Evolutionary conservation across 257 asterid species (phyloP), one percentile per base, ranked within the genome.

Genomic region (Parsonsia alboflavescens): DNA sequence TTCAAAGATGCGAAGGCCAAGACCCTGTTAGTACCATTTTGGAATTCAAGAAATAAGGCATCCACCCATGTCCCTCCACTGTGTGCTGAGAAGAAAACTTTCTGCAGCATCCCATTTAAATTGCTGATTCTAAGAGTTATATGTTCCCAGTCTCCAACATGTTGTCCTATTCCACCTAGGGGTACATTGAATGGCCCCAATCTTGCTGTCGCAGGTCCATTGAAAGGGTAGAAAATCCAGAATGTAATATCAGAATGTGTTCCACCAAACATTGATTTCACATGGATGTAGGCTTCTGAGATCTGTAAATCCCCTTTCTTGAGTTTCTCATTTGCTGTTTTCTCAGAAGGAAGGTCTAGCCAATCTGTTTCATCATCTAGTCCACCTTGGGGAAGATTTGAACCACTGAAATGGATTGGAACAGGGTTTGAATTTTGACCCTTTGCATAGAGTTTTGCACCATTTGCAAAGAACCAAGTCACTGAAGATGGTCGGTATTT

Each of bases 141-240:
- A 62, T 84, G 87, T 57, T 84, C 85, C 87, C 87, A 84, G 46
- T 84, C 87, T 15, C 85, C 83, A 54, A 81, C 76, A 80, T 84
- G 87, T 59, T 78, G 76, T 46, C 85, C 85, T 19, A 84, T 73
- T 57, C 39, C 72, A n/a, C 87, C 80, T 24, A 81, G 65, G 6
- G 77, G 49, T 7, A 81, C 59, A 26, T 75, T 64, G 50, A 76
- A 8, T 16, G 74, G 76, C n/a, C 79, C 87, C 1, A 84, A 15
- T 62, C 76, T 81, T 15, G 74, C 82, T 28, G 39, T 76, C 42
- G 78, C 85, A 26, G 85, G 72, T 24, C 87, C 87, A 42, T 76
- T 84, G 19, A 84, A 84, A 7, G 83, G 85, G 79, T 75, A 84
- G 61, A 81, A 84, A 8, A 84, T 9, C 87, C 87, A 84, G 16